phyloP scores from a whole-genome alignment of 441 rosid species.

The Croton laevigatus region DNA sequence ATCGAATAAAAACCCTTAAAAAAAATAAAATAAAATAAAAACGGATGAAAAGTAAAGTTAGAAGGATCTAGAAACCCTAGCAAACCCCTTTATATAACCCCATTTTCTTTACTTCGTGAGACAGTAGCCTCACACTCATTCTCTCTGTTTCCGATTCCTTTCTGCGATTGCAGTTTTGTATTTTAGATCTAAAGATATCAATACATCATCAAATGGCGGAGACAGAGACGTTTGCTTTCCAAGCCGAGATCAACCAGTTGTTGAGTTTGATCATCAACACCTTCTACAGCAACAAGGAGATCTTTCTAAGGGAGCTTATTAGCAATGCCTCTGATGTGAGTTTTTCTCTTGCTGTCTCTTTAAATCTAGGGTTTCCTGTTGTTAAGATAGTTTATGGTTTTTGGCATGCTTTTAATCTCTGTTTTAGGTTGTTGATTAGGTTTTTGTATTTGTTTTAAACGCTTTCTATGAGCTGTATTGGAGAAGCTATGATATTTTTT shows the following conservation, averaged over 20 bases:
- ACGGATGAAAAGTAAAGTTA: not conserved
- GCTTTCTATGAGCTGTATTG: too few species aligned
- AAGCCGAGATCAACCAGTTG: slow-evolving; percentile 79
- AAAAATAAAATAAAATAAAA: not conserved
- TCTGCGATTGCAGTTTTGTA: not conserved
- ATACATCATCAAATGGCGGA: slow-evolving; percentile 34
- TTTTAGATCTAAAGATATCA: not conserved
- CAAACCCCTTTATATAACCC: slow-evolving; percentile 14
- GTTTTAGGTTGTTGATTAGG: not conserved
- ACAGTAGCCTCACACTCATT: not conserved
- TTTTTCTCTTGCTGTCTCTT: not conserved
- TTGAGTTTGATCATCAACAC: slow-evolving; percentile 74
- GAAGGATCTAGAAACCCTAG: slow-evolving; percentile 50
- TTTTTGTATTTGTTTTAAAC: too few species aligned
- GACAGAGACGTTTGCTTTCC: slow-evolving; percentile 72
- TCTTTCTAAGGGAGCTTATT: slow-evolving; percentile 72
- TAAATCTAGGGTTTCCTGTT: not conserved
- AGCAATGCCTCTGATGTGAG: slow-evolving; percentile 77
- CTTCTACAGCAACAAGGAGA: slow-evolving; percentile 82
- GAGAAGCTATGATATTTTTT: too few species aligned
- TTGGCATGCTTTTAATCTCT: not conserved
- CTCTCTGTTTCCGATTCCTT: not conserved
- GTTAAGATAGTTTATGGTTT: not conserved
- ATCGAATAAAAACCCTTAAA: not conserved
- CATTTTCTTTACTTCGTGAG: not conserved